Base-by-base conservation (phyloP, 2,329 filamentous ascomycete species). In the Pseudocercospora ulei region DNA sequence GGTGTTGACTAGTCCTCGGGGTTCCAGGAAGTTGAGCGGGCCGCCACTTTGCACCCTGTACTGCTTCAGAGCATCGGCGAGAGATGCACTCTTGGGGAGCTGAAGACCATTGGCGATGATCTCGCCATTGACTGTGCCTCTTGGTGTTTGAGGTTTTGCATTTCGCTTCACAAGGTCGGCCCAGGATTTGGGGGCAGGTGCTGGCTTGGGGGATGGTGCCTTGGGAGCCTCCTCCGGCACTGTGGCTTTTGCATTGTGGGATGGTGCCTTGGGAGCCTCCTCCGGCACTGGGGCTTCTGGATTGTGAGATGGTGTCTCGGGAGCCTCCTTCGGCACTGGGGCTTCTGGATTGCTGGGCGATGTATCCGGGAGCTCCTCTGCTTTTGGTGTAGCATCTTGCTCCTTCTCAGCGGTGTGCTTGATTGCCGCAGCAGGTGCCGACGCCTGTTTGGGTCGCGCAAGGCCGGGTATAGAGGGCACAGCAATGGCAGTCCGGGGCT, bases 1-100 rank as follows among this genome's bases (percentile, higher is more conserved):
- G 25, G 88, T 92, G 64, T 98, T 98, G 51, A 94, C 82, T 56
- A 98, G 73, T 33, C 90, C 90, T 50, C 88, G 76, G 35, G 90
- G 90, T 64, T 96, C 85, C 35, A 98, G 71, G 56, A 95, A 95
- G 11, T 81, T 70, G 50, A 88, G 68, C 54, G 80, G 83, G 41
- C 71, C 67, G 30, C 71, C 70, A 23, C 70, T 68, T 41, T 75
- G 72, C 14, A 86, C 76, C 37, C 73, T 74, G 60, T 87, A 90
- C 17, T 75, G 73, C 34, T 72, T 72, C 36, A 98, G 70, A 22
- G 83, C 82, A 51, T 95, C 83, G 3, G 76, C 79, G 35, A 93
- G 67, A 11, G 82, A 79, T 6, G 56, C 55, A 22, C 41, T 57
- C 41, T 56, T 53, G 6, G 56, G 59, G 70, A 72, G 43, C 60